Percentiles rank a stretch among this genome's conserved stretches.
phyloP scores from a whole-genome alignment of 2,329 filamentous ascomycete genomes.

The Sporothrix humicola region DNA sequence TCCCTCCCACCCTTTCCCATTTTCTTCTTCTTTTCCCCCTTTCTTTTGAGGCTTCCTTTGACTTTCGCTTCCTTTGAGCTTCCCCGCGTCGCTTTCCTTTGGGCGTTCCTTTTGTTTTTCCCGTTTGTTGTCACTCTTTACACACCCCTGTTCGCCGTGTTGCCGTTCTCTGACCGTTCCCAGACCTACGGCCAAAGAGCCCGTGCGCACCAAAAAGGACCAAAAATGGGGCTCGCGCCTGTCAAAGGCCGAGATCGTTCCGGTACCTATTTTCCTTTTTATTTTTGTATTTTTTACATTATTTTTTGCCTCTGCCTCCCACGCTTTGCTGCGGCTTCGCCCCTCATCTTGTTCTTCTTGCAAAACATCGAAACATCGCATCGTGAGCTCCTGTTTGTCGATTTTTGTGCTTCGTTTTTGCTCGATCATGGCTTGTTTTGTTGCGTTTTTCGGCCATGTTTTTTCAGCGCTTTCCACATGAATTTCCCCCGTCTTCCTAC shows the following conservation, averaged over 20 bases:
- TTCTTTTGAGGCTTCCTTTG: neutral
- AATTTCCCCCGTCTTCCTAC: neutral
- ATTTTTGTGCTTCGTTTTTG: conserved; percentile 27
- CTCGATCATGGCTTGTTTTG: conserved; percentile 7
- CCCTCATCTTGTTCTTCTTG: neutral
- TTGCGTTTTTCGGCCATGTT: neutral
- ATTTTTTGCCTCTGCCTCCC: neutral
- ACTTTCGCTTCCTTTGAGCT: too few species aligned
- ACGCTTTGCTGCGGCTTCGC: neutral
- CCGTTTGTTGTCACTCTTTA: too few species aligned
- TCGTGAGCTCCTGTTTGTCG: conserved; percentile 21
- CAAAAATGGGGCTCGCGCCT: neutral
- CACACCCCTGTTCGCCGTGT: neutral
- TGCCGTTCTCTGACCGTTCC: conserved; percentile 23
- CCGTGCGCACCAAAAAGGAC: neutral
- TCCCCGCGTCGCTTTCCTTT: neutral
- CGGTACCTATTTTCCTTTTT: neutral
- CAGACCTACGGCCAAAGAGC: conserved; percentile 13
- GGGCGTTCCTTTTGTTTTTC: neutral
- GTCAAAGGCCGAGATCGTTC: conserved; percentile 15
- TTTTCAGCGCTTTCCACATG: neutral
- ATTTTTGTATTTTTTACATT: neutral
- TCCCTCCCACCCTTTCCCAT: neutral
- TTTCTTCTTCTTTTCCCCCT: neutral
- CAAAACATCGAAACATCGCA: conserved; percentile 11